A percentile compares a stretch with the other conserved stretches of the same genome.
These are phyloP conservation scores for Talaromyces wortmannii DNA, from an alignment of 495 filamentous ascomycete species.

Conservation along the genomic window DNA sequence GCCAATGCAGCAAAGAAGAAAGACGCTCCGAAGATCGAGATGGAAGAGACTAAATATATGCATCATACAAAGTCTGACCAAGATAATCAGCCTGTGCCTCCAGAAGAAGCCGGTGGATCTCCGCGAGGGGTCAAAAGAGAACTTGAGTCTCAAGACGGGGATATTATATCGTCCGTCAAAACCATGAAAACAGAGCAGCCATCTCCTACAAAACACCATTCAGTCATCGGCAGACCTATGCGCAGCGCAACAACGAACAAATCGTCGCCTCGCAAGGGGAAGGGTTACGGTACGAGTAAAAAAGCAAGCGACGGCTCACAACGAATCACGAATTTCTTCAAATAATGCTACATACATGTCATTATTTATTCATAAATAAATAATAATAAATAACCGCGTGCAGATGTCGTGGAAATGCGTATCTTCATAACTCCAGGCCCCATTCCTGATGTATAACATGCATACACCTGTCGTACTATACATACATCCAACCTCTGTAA, in stretches of 20 bases:
- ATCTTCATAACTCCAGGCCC: no score
- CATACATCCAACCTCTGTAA: no score
- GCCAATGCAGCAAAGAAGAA: constrained; percentile 36
- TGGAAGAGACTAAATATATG: constrained; percentile 4
- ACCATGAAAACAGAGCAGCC: constrained; percentile 12
- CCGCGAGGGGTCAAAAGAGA: constrained; percentile 50
- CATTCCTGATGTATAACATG: no score
- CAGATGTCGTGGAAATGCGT: no score
- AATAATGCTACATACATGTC: constrained; percentile 15
- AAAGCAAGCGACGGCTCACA: constrained; percentile 55
- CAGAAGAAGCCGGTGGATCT: not conserved
- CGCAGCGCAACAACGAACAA: constrained; percentile 35
- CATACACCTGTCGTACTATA: no score
- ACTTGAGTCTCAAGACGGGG: constrained; percentile 24
- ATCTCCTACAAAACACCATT: constrained; percentile 1
- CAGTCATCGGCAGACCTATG: constrained; percentile 13
- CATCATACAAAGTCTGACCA: not conserved
- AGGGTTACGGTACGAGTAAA: constrained; percentile 29
- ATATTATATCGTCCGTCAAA: constrained; percentile 11
- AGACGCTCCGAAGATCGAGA: constrained; percentile 34
- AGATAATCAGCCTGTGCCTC: no score
- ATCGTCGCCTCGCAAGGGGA: constrained; percentile 33
- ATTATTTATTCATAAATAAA: not conserved
- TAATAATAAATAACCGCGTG: no score
- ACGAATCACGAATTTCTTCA: constrained; percentile 84